Base-by-base conservation (phyloP, 163 green algal species). In the Coccomyxa subellipsoidea region DNA sequence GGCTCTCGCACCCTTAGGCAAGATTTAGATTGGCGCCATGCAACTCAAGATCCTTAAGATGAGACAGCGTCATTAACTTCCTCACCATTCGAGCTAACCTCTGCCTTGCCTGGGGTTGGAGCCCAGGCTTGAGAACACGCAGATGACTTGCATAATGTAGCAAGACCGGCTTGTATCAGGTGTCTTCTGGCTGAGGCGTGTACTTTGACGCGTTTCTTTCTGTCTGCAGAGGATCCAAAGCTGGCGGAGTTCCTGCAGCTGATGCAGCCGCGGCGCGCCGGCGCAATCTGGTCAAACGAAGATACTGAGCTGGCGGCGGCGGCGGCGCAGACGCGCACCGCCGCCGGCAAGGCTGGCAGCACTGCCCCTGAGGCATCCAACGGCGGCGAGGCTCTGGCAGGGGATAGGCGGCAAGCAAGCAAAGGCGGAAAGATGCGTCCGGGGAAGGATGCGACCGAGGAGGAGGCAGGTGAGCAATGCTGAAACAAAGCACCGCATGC, bases 191-290 rank as follows among this genome's bases (percentile, higher is more conserved):
- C n/a, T n/a, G n/a, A n/a, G n/a, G n/a, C n/a, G n/a, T n/a, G n/a
- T n/a, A n/a, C n/a, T n/a, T n/a, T n/a, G n/a, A 75, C 15, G 66
- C 25, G 23, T 12, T 12, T 75, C 25, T 34, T 75, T 27, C 8
- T 77, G 31, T 40, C 31, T 27, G 80, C 83, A 83, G 84, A 88
- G 21, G 94, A 98, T 83, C 89, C 92, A 0, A 89, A 94, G 88
- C 89, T 99, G 76, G 82, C 87, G 23, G 96, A 99, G 91, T 99
- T 98, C 80, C 81, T 99, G 88, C 84, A 93, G 54, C 80, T 98
- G 7, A 98, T 98, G 95, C 83, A 95, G 85, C 95, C 94, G 1
- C 90, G 93, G 6, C 82, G 59, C 36, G 94, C 94, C 69, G 85
- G 90, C 0, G 89, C 93, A 39, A 91, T 98, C 23, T 99, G 97